These are phyloP conservation scores for Fusarium foetens DNA, from an alignment of 2,329 filamentous ascomycete genomes.

Conservation along the genomic window DNA sequence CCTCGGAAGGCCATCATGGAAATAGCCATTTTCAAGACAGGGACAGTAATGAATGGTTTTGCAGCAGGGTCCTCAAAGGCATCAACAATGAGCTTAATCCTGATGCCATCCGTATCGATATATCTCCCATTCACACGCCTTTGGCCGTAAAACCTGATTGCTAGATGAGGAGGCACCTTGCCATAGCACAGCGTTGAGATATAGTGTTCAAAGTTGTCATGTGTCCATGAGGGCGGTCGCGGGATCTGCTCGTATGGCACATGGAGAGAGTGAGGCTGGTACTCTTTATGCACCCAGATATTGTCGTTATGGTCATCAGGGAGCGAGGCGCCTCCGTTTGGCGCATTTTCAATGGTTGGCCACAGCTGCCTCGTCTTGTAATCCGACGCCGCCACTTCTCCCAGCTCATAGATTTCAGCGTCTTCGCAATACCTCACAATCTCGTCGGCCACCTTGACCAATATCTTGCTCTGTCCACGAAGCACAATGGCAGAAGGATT, in stretches of 20 bases:
- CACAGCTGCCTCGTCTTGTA: slow-evolving; percentile 51
- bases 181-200: slow-evolving; percentile 55
- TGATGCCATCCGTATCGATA: slow-evolving; percentile 52
- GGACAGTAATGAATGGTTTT: slow-evolving; percentile 49
- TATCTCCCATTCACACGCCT: slow-evolving; percentile 41
- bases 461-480: slow-evolving; percentile 46
- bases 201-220: slow-evolving; percentile 54
- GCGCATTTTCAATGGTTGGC: slow-evolving; percentile 47
- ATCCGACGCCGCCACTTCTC: slow-evolving; percentile 49
- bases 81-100: slow-evolving; percentile 52
- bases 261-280: slow-evolving; percentile 45
- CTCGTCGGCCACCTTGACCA: slow-evolving; percentile 51
- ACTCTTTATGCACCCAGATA: slow-evolving; percentile 52
- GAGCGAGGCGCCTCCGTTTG: slow-evolving; percentile 40
- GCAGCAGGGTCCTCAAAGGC: slow-evolving; percentile 53
- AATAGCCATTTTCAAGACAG: slow-evolving; percentile 58
- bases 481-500: slow-evolving; percentile 48
- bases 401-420: slow-evolving; percentile 51
- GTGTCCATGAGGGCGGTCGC: slow-evolving; percentile 55
- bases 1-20: slow-evolving; percentile 52
- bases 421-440: slow-evolving; percentile 46
- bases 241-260: slow-evolving; percentile 53
- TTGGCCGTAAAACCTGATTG: slow-evolving; percentile 50
- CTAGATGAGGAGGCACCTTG: slow-evolving; percentile 48
- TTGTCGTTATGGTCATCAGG: slow-evolving; percentile 38